phyloP scores from a whole-genome alignment of 108 stramenopile species.

The Cylindrotheca fusiformis region DNA sequence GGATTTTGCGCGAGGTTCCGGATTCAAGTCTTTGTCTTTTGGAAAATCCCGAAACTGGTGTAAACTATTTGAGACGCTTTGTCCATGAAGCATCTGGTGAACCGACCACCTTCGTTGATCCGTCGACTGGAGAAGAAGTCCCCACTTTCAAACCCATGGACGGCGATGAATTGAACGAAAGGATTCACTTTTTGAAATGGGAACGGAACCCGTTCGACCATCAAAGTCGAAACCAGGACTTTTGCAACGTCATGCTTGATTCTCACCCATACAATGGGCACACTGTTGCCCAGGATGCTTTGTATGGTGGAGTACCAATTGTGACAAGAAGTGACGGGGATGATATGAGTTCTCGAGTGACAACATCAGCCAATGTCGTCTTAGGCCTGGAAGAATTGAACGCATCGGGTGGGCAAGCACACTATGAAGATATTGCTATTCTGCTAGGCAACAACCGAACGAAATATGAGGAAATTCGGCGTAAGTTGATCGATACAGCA shows the following conservation, averaged over 20 bases:
- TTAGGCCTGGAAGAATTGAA: conserved; percentile 77
- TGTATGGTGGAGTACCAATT: conserved; percentile 82
- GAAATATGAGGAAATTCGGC: conserved; percentile 47
- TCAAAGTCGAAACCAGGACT: conserved; percentile 69
- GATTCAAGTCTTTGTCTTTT: conserved; percentile 77
- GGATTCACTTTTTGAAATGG: conserved; percentile 81
- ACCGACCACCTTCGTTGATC: conserved; percentile 27
- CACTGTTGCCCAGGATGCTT: conserved; percentile 79
- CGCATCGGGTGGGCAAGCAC: conserved; percentile 53
- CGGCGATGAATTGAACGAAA: conserved; percentile 50
- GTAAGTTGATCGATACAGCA: conserved; percentile 58
- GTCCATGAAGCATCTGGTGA: conserved; percentile 51
- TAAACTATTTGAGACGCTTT: conserved; percentile 62
- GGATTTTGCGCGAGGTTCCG: conserved; percentile 71
- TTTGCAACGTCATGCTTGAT: conserved; percentile 86
- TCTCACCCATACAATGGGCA: conserved; percentile 86
- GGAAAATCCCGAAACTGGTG: conserved; percentile 68
- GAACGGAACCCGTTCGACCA: conserved; percentile 84
- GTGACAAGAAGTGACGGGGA: conserved; percentile 82
- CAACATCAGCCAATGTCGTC: conserved; percentile 75
- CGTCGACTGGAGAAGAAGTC: conserved; percentile 8
- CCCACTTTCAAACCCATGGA: conserved; percentile 43
- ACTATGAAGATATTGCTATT: conserved; percentile 76
- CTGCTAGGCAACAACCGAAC: conserved; percentile 50
- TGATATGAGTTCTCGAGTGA: conserved; percentile 82